These are phyloP conservation scores for Eutypa lata DNA, from an alignment of 2,329 filamentous ascomycete genomes.

Conservation along the genomic window DNA sequence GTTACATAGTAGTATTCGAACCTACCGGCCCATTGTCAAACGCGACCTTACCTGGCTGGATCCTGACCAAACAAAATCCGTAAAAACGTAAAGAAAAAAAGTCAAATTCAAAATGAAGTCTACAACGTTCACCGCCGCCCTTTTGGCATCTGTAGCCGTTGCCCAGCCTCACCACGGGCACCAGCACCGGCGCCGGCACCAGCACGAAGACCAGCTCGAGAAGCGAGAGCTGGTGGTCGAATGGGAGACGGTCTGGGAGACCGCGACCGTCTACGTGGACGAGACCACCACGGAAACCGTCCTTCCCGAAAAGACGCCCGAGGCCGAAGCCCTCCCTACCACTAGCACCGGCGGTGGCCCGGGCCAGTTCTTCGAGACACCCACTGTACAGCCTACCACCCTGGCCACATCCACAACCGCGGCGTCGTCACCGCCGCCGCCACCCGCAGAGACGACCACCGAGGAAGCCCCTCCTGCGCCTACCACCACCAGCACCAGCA, in stretches of 20 bases:
- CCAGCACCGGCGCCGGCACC: constrained; percentile 36
- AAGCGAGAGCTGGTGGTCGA: constrained; percentile 45
- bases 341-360: constrained; percentile 8
- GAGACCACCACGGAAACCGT: constrained; percentile 45
- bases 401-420: constrained; percentile 22
- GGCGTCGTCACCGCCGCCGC: constrained; percentile 8
- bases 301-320: constrained; percentile 27
- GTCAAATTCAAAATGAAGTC: constrained; percentile 43
- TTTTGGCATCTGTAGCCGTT: constrained; percentile 42
- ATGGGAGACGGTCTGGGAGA: constrained; percentile 47
- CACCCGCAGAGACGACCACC: constrained; percentile 8
- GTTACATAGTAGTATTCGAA: not conserved
- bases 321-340: constrained; percentile 10
- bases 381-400: constrained; percentile 16
- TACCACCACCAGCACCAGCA: constrained; percentile 12
- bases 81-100: constrained; percentile 7
- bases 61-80: not conserved
- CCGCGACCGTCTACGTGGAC: constrained; percentile 50
- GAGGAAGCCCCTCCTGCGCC: constrained; percentile 4
- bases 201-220: constrained; percentile 35
- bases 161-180: constrained; percentile 47
- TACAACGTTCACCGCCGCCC: constrained; percentile 35
- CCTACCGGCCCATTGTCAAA: not conserved
- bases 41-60: constrained; percentile 2
- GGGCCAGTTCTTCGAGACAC: constrained; percentile 33